Percentiles rank a stretch among this genome's conserved stretches.
phyloP scores from a whole-genome alignment of 345 rosid species.

The Noccaea bulbosa region DNA sequence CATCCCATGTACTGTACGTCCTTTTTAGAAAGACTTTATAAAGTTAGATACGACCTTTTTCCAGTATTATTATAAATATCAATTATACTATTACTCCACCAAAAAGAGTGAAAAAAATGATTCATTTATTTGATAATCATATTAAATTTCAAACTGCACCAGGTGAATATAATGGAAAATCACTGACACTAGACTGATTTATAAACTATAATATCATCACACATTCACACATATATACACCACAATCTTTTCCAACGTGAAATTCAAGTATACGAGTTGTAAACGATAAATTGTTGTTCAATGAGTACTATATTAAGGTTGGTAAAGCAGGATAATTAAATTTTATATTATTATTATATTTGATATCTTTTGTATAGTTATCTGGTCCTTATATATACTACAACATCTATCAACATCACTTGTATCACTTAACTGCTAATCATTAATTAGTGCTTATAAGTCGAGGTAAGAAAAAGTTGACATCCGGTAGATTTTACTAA shows the following conservation, averaged over 20 bases:
- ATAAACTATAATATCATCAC: background rate
- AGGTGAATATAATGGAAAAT: background rate
- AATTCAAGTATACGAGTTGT: too few species aligned
- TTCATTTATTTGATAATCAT: too few species aligned
- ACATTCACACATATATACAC: too few species aligned
- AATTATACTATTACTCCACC: too few species aligned
- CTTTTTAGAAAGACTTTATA: background rate
- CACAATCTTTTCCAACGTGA: too few species aligned
- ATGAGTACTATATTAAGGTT: too few species aligned
- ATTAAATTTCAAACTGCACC: background rate
- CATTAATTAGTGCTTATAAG: background rate
- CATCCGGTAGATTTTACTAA: background rate
- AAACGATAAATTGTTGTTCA: too few species aligned
- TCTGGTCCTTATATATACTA: background rate
- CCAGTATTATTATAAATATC: background rate
- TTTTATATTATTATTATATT: background rate
- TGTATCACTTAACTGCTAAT: slow-evolving; percentile 21
- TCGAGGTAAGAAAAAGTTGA: background rate
- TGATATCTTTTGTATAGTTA: background rate
- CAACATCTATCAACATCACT: slow-evolving; percentile 1
- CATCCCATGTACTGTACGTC: slow-evolving; percentile 39
- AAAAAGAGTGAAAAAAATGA: too few species aligned
- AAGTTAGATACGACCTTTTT: slow-evolving; percentile 8
- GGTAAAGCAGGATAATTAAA: background rate
- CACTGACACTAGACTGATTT: background rate